Evolutionary conservation across 1,284 basidiomycete genomes (phyloP).

Genomic region (Leccinum pachyderme): DNA sequence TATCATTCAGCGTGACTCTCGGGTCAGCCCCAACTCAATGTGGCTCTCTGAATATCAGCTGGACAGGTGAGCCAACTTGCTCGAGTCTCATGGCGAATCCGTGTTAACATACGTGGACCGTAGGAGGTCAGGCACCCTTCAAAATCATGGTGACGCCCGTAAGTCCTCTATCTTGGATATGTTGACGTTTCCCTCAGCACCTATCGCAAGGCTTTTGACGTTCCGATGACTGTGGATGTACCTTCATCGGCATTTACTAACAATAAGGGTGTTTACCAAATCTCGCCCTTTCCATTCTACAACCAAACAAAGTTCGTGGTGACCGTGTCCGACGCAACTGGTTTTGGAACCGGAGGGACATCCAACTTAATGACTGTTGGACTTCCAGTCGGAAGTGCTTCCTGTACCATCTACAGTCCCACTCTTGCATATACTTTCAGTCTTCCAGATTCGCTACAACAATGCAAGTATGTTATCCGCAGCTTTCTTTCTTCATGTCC

Average conservation of each 20-base stretch:
- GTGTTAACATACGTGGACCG: slow-evolving; percentile 6
- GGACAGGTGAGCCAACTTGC: slow-evolving; percentile 51
- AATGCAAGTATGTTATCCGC: slow-evolving; percentile 55
- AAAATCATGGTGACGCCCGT: slow-evolving; percentile 58
- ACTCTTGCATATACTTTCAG: slow-evolving; percentile 49
- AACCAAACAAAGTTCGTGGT: slow-evolving; percentile 46
- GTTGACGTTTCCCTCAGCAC: slow-evolving; percentile 6
- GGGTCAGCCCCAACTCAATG: slow-evolving; percentile 52
- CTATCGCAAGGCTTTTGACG: slow-evolving; percentile 22
- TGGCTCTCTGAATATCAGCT: slow-evolving; percentile 55
- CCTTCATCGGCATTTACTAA: slow-evolving; percentile 53
- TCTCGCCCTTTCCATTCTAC: slow-evolving; percentile 43
- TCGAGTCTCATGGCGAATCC: background rate
- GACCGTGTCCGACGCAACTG: slow-evolving; percentile 70
- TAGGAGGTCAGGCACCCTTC: slow-evolving; percentile 66
- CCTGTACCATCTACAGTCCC: slow-evolving; percentile 50
- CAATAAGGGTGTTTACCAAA: slow-evolving; percentile 53
- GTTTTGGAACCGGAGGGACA: slow-evolving; percentile 64
- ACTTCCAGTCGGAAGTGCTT: slow-evolving; percentile 40
- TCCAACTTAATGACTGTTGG: slow-evolving; percentile 52
- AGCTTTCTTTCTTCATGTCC: background rate
- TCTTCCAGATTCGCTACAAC: slow-evolving; percentile 52
- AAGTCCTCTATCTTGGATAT: slow-evolving; percentile 26
- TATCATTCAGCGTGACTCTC: slow-evolving; percentile 55
- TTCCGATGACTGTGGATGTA: slow-evolving; percentile 53